Evolutionary conservation across 2,329 filamentous ascomycete genomes (phyloP).

Genomic region (Arthrobotrys sinensis): DNA sequence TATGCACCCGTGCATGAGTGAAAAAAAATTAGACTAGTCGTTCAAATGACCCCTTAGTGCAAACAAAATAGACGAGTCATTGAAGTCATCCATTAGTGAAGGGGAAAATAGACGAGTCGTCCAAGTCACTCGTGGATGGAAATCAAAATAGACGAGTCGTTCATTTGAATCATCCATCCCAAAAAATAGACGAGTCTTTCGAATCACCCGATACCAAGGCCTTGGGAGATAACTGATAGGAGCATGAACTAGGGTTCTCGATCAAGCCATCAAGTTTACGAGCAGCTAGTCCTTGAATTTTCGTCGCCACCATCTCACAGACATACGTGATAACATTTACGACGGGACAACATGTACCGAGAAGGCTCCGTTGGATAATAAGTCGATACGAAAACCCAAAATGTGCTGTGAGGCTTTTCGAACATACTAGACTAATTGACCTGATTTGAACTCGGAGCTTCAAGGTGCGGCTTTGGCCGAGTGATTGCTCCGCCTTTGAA

Average conservation of each 20-base stretch:
- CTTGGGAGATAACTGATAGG: slow-evolving; percentile 12
- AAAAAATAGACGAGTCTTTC: neutral
- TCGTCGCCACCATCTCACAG: neutral
- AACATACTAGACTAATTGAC: neutral
- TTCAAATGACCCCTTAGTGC: neutral
- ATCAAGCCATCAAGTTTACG: neutral
- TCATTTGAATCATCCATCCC: slow-evolving; percentile 10
- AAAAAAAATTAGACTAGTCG: neutral
- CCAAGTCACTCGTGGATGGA: neutral
- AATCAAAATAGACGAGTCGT: neutral
- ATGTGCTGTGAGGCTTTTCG: neutral
- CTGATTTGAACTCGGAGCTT: neutral
- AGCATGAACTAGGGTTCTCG: neutral
- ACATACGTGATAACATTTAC: neutral
- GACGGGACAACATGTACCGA: neutral
- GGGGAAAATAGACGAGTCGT: neutral
- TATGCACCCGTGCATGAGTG: no score
- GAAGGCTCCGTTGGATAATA: neutral
- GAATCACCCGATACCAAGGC: slow-evolving; percentile 18
- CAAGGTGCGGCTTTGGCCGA: neutral
- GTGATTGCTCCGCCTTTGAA: neutral
- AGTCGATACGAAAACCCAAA: slow-evolving; percentile 14
- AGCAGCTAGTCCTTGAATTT: neutral
- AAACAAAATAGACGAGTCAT: slow-evolving; percentile 1
- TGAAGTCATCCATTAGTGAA: neutral